Evolutionary conservation across 1,284 basidiomycete species (phyloP).

Genomic region (Rugosomyces carneus): DNA sequence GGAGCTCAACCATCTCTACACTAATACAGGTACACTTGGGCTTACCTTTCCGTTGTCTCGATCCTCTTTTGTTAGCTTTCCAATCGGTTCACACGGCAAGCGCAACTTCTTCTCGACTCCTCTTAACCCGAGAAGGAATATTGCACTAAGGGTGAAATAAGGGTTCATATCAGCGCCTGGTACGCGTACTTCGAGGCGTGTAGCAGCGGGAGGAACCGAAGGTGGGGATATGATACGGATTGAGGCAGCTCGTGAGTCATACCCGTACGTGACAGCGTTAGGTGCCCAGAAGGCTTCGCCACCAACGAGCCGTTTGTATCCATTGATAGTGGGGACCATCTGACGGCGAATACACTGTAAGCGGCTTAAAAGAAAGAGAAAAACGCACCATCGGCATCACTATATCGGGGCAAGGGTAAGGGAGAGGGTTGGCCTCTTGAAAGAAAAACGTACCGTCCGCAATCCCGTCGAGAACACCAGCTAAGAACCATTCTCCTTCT

Average conservation of each 20-base stretch:
- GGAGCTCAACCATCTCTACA: constrained; percentile 17
- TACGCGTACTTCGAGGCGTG: constrained; percentile 88
- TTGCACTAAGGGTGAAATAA: constrained; percentile 81
- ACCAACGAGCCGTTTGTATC: constrained; percentile 96
- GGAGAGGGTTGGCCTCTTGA: neutral
- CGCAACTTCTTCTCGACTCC: constrained; percentile 77
- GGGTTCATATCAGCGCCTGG: constrained; percentile 97
- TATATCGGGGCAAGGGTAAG: constrained; percentile 19
- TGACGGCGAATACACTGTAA: constrained; percentile 20
- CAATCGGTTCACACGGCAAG: constrained; percentile 71
- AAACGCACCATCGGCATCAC: constrained; percentile 58
- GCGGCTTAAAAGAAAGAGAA: neutral
- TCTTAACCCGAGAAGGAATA: constrained; percentile 81
- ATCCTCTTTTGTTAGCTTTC: constrained; percentile 50
- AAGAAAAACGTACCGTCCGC: constrained; percentile 61
- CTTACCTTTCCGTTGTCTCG: constrained; percentile 49
- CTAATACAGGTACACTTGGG: neutral
- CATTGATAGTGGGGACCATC: constrained; percentile 92
- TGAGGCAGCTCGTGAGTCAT: constrained; percentile 89
- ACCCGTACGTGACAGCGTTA: constrained; percentile 89
- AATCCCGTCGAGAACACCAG: constrained; percentile 84
- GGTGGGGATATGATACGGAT: constrained; percentile 91
- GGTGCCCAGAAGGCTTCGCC: constrained; percentile 95
- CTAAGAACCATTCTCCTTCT: constrained; percentile 88
- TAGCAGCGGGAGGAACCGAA: constrained; percentile 71